These are phyloP conservation scores for Malassezia psittaci DNA, from an alignment of 1,284 basidiomycete species.

Conservation along the genomic window DNA sequence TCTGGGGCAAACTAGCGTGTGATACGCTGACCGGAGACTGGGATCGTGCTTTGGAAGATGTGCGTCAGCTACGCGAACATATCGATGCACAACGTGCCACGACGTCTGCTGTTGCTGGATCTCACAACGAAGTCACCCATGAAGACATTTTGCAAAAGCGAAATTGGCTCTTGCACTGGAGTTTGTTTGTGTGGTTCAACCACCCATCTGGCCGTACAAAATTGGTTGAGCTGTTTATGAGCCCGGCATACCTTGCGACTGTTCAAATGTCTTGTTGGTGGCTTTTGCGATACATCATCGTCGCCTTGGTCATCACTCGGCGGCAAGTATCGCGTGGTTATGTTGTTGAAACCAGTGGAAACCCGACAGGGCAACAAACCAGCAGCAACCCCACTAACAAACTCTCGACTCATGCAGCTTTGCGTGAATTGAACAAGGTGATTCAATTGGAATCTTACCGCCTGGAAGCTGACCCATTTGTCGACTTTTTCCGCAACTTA, in stretches of 20 bases:
- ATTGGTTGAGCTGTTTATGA: constrained; percentile 89
- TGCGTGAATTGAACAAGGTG: constrained; percentile 42
- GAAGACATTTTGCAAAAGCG: constrained; percentile 77
- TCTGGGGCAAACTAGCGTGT: constrained; percentile 95
- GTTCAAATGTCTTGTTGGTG: constrained; percentile 93
- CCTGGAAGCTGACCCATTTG: constrained; percentile 84
- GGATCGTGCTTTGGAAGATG: constrained; percentile 83
- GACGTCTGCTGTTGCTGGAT: constrained; percentile 10
- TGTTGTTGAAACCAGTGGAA: constrained; percentile 28
- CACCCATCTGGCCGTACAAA: constrained; percentile 82
- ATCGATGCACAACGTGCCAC: constrained; percentile 57
- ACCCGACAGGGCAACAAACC: constrained; percentile 17
- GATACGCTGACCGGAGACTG: constrained; percentile 90
- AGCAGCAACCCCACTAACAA: constrained; percentile 29
- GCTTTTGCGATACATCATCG: constrained; percentile 86
- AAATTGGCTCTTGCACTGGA: constrained; percentile 96
- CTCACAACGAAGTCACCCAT: constrained; percentile 20
- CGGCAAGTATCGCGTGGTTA: constrained; percentile 51
- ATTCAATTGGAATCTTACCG: constrained; percentile 44
- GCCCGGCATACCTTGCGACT: constrained; percentile 91
- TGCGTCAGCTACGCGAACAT: constrained; percentile 80
- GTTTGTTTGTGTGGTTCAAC: constrained; percentile 96
- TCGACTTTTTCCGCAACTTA: constrained; percentile 81
- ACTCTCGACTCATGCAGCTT: constrained; percentile 38
- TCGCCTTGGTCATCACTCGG: constrained; percentile 81